Conservation (phyloP, 2,329 filamentous ascomycete species). For the Acrocalymma vagum region DNA sequence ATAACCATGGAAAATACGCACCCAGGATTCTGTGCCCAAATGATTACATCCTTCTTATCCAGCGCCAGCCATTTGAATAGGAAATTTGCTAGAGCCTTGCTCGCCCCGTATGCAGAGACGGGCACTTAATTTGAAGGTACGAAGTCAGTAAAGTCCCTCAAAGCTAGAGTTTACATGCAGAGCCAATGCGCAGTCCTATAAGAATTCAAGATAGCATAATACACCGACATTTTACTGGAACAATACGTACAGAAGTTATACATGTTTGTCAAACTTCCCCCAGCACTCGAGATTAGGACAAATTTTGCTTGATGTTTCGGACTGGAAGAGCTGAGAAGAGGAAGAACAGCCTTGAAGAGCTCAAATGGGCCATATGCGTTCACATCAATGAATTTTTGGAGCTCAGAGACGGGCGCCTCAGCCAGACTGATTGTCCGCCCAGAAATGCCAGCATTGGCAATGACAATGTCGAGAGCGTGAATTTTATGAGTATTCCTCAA, state of each 20-base stretch:
- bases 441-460: constrained; percentile 49
- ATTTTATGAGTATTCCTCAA: constrained; percentile 17
- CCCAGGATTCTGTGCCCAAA: constrained; percentile 25
- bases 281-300: constrained; percentile 20
- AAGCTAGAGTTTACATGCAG: no score
- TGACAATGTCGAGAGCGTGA: constrained; percentile 40
- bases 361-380: constrained; percentile 27
- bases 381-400: constrained; percentile 18
- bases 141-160: no score
- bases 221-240: no score
- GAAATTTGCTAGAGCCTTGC: constrained; percentile 25
- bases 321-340: constrained; percentile 9
- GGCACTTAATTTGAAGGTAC: no score
- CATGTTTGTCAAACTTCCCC: constrained; percentile 19
- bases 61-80: constrained; percentile 24
- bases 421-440: not conserved
- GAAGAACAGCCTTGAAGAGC: constrained; percentile 18
- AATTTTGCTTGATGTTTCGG: constrained; percentile 14
- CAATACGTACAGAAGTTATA: no score
- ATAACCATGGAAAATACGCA: no score
- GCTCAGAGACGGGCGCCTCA: constrained; percentile 3
- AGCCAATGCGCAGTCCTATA: no score
- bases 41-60: constrained; percentile 19
- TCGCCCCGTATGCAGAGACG: constrained; percentile 21
- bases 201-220: no score